These are phyloP conservation scores for Cladosporium sp. DNA, from an alignment of 2,329 filamentous ascomycete species.

Conservation along the genomic window DNA sequence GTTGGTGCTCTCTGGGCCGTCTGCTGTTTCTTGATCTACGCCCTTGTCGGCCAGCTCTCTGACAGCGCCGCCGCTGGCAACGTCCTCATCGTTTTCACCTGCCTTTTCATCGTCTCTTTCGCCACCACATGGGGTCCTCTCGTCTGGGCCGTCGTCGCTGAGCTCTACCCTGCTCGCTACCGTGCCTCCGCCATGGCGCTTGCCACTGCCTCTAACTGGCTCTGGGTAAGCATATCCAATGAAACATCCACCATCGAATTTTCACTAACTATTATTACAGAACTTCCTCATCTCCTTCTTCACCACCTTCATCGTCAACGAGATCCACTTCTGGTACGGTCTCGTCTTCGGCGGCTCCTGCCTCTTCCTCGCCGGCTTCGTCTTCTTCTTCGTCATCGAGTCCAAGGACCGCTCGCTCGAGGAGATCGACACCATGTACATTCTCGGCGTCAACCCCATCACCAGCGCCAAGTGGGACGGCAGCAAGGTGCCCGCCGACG, in stretches of 20 bases:
- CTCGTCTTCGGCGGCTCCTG: slow-evolving; percentile 32
- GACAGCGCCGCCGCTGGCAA: slow-evolving; percentile 47
- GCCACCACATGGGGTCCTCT: slow-evolving; percentile 68
- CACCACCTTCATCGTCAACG: slow-evolving; percentile 26
- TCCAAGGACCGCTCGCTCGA: slow-evolving; percentile 69
- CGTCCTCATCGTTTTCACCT: slow-evolving; percentile 64
- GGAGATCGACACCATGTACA: slow-evolving; percentile 77
- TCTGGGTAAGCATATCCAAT: too few relatives aligned
- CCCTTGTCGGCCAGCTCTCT: slow-evolving; percentile 43
- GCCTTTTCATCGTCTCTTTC: slow-evolving; percentile 63
- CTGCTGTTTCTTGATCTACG: slow-evolving; percentile 56
- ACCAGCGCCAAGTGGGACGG: slow-evolving; percentile 30
- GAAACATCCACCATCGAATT: too few relatives aligned
- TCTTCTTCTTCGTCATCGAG: slow-evolving; percentile 77
- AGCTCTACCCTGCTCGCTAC: slow-evolving; percentile 40
- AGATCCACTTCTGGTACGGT: slow-evolving; percentile 33
- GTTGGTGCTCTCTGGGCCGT: slow-evolving; percentile 46
- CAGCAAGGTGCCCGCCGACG: slow-evolving; percentile 25
- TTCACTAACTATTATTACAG: too few relatives aligned
- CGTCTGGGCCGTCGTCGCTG: slow-evolving; percentile 63
- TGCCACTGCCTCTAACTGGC: slow-evolving; percentile 61
- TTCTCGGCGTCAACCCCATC: slow-evolving; percentile 36
- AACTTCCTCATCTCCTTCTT: slow-evolving; percentile 30
- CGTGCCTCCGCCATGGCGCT: slow-evolving; percentile 56
- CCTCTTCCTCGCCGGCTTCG: slow-evolving; percentile 33